These are phyloP conservation scores for Trichoderma sp. DNA, from an alignment of 2,329 filamentous ascomycete species.

Conservation along the genomic window DNA sequence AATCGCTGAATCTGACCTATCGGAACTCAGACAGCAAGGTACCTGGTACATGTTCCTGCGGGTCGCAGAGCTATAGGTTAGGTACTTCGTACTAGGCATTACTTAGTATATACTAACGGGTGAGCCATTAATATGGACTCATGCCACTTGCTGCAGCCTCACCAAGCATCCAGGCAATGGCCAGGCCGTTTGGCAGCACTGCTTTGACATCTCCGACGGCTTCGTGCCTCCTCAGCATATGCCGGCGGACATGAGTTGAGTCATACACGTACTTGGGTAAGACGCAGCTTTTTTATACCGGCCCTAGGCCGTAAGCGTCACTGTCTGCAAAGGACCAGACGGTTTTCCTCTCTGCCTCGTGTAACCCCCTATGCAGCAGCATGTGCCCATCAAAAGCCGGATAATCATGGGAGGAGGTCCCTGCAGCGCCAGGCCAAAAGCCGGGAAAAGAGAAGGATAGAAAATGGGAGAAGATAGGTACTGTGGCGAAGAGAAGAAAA, in stretches of 20 bases:
- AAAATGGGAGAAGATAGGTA: not conserved
- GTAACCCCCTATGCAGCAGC: conserved; percentile 7
- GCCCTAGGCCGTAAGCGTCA: not conserved
- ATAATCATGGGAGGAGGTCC: conserved; percentile 9
- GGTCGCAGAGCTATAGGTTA: not conserved
- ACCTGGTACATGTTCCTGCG: conserved; percentile 7
- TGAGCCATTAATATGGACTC: conserved; percentile 14
- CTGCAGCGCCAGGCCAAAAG: conserved; percentile 4
- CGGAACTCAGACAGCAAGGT: not conserved
- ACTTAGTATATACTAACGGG: no score
- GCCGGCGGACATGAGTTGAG: not conserved
- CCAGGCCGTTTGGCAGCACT: not conserved
- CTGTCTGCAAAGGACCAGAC: not conserved
- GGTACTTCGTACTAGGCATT: no score
- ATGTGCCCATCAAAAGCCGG: conserved; percentile 1
- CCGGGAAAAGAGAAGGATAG: not conserved
- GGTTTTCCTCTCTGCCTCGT: not conserved
- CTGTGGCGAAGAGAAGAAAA: not conserved
- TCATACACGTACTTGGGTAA: not conserved
- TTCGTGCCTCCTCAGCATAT: not conserved
- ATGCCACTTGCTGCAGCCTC: conserved; percentile 12
- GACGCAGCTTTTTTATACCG: not conserved
- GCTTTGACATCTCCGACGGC: not conserved
- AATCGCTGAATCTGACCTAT: conserved; percentile 3
- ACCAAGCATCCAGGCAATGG: not conserved